A percentile compares a stretch with the other conserved stretches of the same genome.
Evolutionary conservation across 495 filamentous ascomycete species (phyloP).

Genomic region (Penicillium waksmanii): DNA sequence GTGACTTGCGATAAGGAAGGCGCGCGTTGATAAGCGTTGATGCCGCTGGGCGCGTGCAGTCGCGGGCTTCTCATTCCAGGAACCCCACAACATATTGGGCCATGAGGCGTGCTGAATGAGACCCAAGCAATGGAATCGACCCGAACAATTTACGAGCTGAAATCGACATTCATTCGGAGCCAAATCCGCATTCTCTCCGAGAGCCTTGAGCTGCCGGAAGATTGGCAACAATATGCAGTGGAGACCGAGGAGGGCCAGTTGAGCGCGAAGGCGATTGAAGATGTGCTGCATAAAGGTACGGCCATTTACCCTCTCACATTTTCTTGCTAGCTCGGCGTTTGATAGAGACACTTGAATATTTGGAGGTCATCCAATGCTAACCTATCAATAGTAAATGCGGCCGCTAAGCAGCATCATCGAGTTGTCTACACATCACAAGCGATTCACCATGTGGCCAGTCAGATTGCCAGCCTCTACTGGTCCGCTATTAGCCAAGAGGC

Average conservation of each 20-base stretch:
- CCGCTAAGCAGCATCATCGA: conserved; percentile 69
- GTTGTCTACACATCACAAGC: conserved; percentile 75
- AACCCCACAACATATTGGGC: neutral
- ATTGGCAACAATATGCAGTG: conserved; percentile 56
- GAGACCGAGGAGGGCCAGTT: conserved; percentile 51
- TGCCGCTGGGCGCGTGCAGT: neutral
- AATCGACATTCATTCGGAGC: conserved; percentile 63
- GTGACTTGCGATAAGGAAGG: conserved; percentile 5
- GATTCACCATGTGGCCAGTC: conserved; percentile 78
- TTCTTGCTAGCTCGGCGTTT: too few species aligned
- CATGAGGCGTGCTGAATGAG: conserved; percentile 7
- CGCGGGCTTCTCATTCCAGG: conserved; percentile 10
- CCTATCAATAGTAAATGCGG: conserved; percentile 58
- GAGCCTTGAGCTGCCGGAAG: conserved; percentile 55
- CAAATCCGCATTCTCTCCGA: conserved; percentile 66
- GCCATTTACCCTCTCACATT: neutral
- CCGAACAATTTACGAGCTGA: conserved; percentile 61
- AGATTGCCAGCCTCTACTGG: conserved; percentile 77
- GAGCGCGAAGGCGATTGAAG: conserved; percentile 57
- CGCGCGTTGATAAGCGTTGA: neutral
- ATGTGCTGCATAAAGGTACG: conserved; percentile 57
- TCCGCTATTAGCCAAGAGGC: conserved; percentile 48
- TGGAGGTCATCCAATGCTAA: conserved; percentile 11
- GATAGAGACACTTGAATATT: too few species aligned
- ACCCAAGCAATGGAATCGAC: conserved; percentile 45